Evolutionary conservation across 1,284 basidiomycete species (phyloP), one percentile per base, ranked within the genome.

Genomic region (Apiotrichum domesticum): DNA sequence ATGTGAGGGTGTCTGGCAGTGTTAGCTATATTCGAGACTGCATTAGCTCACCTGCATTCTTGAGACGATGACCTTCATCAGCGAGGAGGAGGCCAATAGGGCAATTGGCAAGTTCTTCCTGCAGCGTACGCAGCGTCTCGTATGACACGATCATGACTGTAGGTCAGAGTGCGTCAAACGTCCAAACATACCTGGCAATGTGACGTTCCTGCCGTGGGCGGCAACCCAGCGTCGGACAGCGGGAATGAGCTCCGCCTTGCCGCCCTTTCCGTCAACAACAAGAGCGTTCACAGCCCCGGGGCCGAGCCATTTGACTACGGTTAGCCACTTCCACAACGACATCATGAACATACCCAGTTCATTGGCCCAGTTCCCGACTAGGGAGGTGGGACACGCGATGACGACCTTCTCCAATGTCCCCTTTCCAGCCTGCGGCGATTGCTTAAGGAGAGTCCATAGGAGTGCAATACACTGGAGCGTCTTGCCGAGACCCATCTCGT

Each of bases 111-210:
- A 96, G 80, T 67, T 93, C 84, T 4, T 78, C 84, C 6, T 85
- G 82, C 8, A 96, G 78, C 2, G 87, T 87, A n/a, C 93, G 85
- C 50, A 99, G 80, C 0, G 93, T 97, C 74, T 99, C 95, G 67
- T 99, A 99, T 0, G 96, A 98, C 1, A 97, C 95, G 65, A 99
- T 98, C 90, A 98, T 92, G 46, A 98, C 95, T 93, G 54, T 1
- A 10, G 47, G 47, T 49, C 14, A 49, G 47, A 4, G 35, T 34
- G 4, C n/a, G 10, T 6, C 14, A 13, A 11, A 2, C 2, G 3
- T 29, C 4, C 6, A 5, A 33, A 37, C n/a, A 29, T 47, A 90
- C 91, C 88, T 74, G 92, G 93, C 61, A 92, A 86, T 3, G 89
- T 87, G 51, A 96, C 87, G 66, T 88, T 90, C 57, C 92, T 81